These are phyloP conservation scores for Coniella lustricola DNA, from an alignment of 2,329 filamentous ascomycete genomes.

Conservation along the genomic window DNA sequence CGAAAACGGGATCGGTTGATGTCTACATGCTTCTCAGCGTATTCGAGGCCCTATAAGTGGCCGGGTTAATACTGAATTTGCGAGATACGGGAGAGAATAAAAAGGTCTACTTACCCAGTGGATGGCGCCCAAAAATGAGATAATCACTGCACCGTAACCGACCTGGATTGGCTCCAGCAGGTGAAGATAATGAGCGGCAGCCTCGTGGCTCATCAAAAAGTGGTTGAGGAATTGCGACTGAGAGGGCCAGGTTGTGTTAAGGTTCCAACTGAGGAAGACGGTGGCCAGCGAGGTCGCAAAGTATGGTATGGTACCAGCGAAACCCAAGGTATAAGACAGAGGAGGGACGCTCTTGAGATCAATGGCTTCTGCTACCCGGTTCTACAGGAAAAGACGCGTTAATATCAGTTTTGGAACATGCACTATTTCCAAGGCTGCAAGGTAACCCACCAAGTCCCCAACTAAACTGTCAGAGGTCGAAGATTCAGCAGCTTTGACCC, in stretches of 20 bases:
- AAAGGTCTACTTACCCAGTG: slow-evolving; percentile 57
- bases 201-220: slow-evolving; percentile 60
- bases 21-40: slow-evolving; percentile 59
- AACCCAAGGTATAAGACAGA: slow-evolving; percentile 60
- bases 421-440: no score
- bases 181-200: slow-evolving; percentile 64
- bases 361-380: slow-evolving; percentile 63
- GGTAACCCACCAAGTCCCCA: slow-evolving; percentile 47
- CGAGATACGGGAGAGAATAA: no score
- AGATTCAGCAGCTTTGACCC: slow-evolving; percentile 17
- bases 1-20: slow-evolving; percentile 62
- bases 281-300: slow-evolving; percentile 77
- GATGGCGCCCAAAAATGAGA: slow-evolving; percentile 88
- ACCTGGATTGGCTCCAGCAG: slow-evolving; percentile 81
- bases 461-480: slow-evolving; percentile 30
- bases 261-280: slow-evolving; percentile 73
- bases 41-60: slow-evolving; percentile 68
- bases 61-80: no score
- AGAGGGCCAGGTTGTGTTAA: slow-evolving; percentile 58
- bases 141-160: slow-evolving; percentile 85
- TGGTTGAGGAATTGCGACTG: slow-evolving; percentile 59
- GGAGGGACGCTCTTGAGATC: slow-evolving; percentile 56
- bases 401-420: neutral
- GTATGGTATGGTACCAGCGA: slow-evolving; percentile 79
- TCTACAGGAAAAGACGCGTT: slow-evolving; percentile 31